Evolutionary conservation across 2,329 filamentous ascomycete species (phyloP).

Genomic region (Amylocarpus encephaloides): DNA sequence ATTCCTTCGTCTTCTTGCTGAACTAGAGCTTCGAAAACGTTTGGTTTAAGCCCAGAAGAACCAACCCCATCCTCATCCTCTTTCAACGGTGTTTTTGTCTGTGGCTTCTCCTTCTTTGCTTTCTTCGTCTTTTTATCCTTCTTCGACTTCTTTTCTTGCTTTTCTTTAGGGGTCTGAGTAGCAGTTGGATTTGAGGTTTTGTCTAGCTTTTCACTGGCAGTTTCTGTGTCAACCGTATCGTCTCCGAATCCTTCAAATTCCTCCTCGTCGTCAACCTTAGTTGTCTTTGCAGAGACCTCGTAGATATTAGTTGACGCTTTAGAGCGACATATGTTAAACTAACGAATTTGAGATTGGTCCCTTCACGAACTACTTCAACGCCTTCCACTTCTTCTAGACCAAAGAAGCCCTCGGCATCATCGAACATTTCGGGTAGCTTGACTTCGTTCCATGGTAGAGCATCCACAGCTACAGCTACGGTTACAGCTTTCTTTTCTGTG

Average conservation of each 20-base stretch:
- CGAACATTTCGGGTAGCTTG: constrained; percentile 68
- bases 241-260: constrained; percentile 64
- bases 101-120: constrained; percentile 29
- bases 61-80: no score
- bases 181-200: constrained; percentile 21
- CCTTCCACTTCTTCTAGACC: constrained; percentile 88
- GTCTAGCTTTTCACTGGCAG: constrained; percentile 27
- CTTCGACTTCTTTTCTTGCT: constrained; percentile 22
- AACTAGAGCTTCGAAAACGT: constrained; percentile 39
- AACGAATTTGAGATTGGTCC: constrained; percentile 52
- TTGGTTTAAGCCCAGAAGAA: constrained; percentile 17
- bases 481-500: constrained; percentile 36
- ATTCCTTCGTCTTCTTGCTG: constrained; percentile 52
- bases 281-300: constrained; percentile 24
- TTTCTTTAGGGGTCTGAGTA: constrained; percentile 24
- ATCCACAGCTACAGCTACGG: constrained; percentile 40
- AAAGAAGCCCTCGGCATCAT: constrained; percentile 91
- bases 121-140: constrained; percentile 21
- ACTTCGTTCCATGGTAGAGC: constrained; percentile 51
- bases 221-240: constrained; percentile 26
- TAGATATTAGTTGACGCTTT: constrained; percentile 5
- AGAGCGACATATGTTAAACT: constrained; percentile 8
- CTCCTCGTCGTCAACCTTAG: constrained; percentile 37
- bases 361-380: constrained; percentile 72
- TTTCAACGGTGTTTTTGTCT: constrained; percentile 11